Base-by-base conservation (phyloP, 1,284 basidiomycete genomes). In the Cryptococcus sp. region DNA sequence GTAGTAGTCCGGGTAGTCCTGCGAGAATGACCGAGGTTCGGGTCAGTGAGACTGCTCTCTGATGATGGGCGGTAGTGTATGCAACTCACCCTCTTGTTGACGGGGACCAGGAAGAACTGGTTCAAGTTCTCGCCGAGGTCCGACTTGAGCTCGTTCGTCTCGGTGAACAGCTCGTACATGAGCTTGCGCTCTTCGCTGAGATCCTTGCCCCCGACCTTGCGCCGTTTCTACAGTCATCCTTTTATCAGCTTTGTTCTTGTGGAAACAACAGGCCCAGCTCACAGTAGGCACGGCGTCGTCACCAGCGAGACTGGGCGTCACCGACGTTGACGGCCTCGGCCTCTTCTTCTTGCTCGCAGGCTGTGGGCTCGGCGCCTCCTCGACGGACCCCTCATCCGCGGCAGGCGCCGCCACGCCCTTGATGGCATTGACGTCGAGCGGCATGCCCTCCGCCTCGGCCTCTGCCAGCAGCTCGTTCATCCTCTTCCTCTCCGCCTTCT, bases 1-100 rank as follows among this genome's bases (percentile, higher is more conserved):
- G 73, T 92, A 93, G 75, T 97, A 98, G 70, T 96, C 91, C 7
- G 92, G 91, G 72, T 96, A 97, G 35, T 63, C 61, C 61, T 62
- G 28, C 21, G 35, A 44, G 6, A 18, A 16, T 39, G 28, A 1
- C 6, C 16, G n/a, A 21, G 12, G n/a, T n/a, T n/a, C n/a, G n/a
- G n/a, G n/a, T n/a, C n/a, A n/a, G n/a, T n/a, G n/a, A n/a, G n/a
- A n/a, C n/a, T n/a, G n/a, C n/a, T n/a, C n/a, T n/a, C n/a, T 48
- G 24, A 24, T 3, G 9, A 8, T 6, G 16, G 18, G 46, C 16
- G 36, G 15, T 9, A 7, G 24, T 11, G 43, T 9, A 48, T n/a
- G 16, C 16, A 5, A 40, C 83, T 66, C 68, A 87, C 86, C 73
- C 83, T 81, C 74, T 81, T 85, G 73, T 88, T 85, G 11, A 90